Percentiles rank a stretch among this genome's conserved stretches.
phyloP scores from a whole-genome alignment of 2,329 filamentous ascomycete genomes.

The Colletotrichum lupini region DNA sequence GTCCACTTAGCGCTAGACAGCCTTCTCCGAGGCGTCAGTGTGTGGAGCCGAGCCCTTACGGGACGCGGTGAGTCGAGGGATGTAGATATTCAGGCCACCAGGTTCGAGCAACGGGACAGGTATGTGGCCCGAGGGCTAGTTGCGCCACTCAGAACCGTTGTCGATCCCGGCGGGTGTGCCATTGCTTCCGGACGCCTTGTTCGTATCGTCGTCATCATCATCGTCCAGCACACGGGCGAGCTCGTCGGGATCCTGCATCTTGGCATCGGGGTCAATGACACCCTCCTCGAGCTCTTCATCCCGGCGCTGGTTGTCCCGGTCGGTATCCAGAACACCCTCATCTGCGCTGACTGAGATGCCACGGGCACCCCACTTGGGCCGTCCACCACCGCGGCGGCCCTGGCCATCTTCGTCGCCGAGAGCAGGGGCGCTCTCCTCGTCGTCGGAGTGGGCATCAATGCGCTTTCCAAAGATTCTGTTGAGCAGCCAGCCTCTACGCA shows the following conservation, averaged over 20 bases:
- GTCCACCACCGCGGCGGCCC: slow-evolving; percentile 41
- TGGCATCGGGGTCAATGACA: slow-evolving; percentile 69
- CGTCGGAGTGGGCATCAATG: slow-evolving; percentile 62
- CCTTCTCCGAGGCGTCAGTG: background rate
- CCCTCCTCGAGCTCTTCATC: slow-evolving; percentile 55
- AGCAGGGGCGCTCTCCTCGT: slow-evolving; percentile 69
- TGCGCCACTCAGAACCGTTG: slow-evolving; percentile 59
- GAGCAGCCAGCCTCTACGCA: slow-evolving; percentile 86
- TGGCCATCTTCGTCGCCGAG: slow-evolving; percentile 49
- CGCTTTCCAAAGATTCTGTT: slow-evolving; percentile 78
- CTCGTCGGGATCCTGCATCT: slow-evolving; percentile 75
- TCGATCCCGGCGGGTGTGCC: slow-evolving; percentile 51
- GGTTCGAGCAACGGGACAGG: background rate
- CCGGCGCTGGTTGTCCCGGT: slow-evolving; percentile 55
- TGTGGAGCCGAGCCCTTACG: background rate
- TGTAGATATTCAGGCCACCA: background rate
- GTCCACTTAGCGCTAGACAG: background rate
- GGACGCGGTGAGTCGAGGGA: background rate
- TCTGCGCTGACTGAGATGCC: slow-evolving; percentile 76
- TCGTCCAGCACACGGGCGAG: slow-evolving; percentile 69
- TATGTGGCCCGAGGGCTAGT: slow-evolving; percentile 7
- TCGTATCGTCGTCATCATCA: slow-evolving; percentile 63
- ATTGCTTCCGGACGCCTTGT: slow-evolving; percentile 37
- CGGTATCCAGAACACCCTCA: slow-evolving; percentile 65
- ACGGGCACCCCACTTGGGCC: slow-evolving; percentile 71